phyloP scores from a whole-genome alignment of 139 green algal species.

The Protoeuglena noctilucae region DNA sequence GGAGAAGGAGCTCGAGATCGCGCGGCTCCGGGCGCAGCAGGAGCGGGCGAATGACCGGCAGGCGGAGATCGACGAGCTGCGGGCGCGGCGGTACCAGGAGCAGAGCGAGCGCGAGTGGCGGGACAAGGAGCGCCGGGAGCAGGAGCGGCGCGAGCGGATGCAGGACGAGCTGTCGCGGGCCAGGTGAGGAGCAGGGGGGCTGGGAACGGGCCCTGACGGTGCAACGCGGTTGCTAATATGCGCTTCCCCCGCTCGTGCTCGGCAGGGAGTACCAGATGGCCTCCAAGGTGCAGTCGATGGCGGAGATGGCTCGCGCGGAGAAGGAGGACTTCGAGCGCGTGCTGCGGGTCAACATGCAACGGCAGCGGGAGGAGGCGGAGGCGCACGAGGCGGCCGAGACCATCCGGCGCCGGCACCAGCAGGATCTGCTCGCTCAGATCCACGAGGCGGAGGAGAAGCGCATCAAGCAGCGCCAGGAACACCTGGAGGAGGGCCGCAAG shows the following conservation, averaged over 20 bases:
- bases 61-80: conserved; percentile 66
- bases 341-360: conserved; percentile 40
- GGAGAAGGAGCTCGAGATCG: conserved; percentile 71
- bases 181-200: conserved; percentile 9
- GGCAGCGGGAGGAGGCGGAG: conserved; percentile 32
- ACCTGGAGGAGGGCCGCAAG: conserved; percentile 49
- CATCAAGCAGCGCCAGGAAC: conserved; percentile 21
- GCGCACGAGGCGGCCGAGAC: conserved; percentile 12
- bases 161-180: conserved; percentile 46
- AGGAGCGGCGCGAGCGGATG: conserved; percentile 29
- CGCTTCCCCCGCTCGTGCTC: no score
- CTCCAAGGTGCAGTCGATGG: conserved; percentile 21
- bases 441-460: conserved; percentile 34
- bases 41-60: conserved; percentile 58
- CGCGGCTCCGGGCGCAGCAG: conserved; percentile 58
- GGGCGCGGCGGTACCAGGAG: conserved; percentile 40
- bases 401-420: conserved; percentile 43
- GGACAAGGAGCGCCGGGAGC: conserved; percentile 35
- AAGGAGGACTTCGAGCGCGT: conserved; percentile 55
- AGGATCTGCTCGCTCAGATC: conserved; percentile 55
- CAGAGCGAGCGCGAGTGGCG: conserved; percentile 62
- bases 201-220: background rate
- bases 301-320: conserved; percentile 52
- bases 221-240: no score
- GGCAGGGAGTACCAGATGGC: no score